Percentiles rank a stretch among this genome's conserved stretches.
Conservation (phyloP, 148 eudicot genomes). For the Fallopia convolvulus region DNA sequence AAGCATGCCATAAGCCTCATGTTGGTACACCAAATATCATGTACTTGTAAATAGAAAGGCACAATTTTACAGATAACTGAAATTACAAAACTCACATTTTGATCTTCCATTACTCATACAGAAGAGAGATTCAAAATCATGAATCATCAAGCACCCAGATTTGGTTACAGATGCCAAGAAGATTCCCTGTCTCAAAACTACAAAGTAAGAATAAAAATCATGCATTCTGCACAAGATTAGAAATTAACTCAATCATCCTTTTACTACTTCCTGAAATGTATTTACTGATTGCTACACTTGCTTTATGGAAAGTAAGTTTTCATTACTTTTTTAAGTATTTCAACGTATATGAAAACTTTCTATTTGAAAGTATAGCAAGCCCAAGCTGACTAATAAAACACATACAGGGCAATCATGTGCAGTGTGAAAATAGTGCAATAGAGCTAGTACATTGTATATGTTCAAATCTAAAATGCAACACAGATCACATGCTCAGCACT, state of each 20-base stretch:
- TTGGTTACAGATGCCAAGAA: conserved; percentile 84
- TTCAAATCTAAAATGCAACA: background rate
- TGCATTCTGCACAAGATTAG: background rate
- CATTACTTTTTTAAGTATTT: no score
- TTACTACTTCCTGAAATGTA: background rate
- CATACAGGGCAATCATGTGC: background rate
- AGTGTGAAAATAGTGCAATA: background rate
- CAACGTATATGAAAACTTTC: no score
- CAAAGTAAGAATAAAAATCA: background rate
- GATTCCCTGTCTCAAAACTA: conserved; percentile 46
- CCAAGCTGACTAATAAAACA: background rate
- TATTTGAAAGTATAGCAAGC: no score
- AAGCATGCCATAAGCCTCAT: background rate
- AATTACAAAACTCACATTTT: conserved; percentile 19
- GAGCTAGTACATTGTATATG: background rate
- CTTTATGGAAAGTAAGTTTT: no score
- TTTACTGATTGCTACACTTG: background rate
- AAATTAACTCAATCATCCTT: background rate
- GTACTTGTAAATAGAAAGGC: background rate
- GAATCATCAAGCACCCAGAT: conserved; percentile 80
- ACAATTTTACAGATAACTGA: background rate
- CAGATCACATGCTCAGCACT: conserved; percentile 2
- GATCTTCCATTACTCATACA: conserved; percentile 39
- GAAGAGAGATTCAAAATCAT: conserved; percentile 67
- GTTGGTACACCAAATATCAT: background rate